These are phyloP conservation scores for Pinus albicaulis DNA, from an alignment of 75 land plant species.

Conservation along the genomic window DNA sequence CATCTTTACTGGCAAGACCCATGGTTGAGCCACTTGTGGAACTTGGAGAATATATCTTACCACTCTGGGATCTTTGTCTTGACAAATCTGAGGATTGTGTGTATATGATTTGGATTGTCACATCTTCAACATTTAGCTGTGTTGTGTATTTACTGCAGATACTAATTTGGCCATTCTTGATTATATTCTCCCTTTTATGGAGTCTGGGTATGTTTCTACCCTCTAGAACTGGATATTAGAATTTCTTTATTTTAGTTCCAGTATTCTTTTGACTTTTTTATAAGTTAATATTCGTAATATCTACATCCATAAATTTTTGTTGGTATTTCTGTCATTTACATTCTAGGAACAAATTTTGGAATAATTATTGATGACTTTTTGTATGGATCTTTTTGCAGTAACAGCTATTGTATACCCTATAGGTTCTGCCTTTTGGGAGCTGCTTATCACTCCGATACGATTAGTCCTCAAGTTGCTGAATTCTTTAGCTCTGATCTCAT, in stretches of 20 bases:
- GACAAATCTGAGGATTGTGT: slow-evolving; percentile 26
- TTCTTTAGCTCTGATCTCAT: slow-evolving; percentile 28
- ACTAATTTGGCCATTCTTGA: slow-evolving; percentile 47
- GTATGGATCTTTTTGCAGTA: slow-evolving; percentile 35
- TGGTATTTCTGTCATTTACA: background rate
- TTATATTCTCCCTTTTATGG: slow-evolving; percentile 31
- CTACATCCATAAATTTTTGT: background rate
- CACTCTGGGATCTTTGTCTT: slow-evolving; percentile 52
- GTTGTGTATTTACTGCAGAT: slow-evolving; percentile 24
- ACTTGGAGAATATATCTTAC: slow-evolving; percentile 44
- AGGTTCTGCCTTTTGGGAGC: slow-evolving; percentile 53
- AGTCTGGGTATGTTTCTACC: slow-evolving; percentile 46
- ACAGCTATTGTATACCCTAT: slow-evolving; percentile 59
- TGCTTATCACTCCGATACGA: slow-evolving; percentile 59
- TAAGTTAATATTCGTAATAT: background rate
- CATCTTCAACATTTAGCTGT: slow-evolving; percentile 21
- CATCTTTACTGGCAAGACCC: slow-evolving; percentile 51
- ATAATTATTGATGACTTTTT: background rate
- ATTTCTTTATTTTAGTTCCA: background rate
- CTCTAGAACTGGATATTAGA: background rate
- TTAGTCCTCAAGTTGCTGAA: slow-evolving; percentile 33
- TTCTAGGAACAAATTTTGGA: background rate
- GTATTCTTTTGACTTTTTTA: background rate
- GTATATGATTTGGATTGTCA: slow-evolving; percentile 25
- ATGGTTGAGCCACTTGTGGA: slow-evolving; percentile 54